Percentiles rank a stretch among this genome's conserved stretches.
These are phyloP conservation scores for Melanogaster broomeanus DNA, from an alignment of 768 basidiomycete genomes.

Conservation along the genomic window DNA sequence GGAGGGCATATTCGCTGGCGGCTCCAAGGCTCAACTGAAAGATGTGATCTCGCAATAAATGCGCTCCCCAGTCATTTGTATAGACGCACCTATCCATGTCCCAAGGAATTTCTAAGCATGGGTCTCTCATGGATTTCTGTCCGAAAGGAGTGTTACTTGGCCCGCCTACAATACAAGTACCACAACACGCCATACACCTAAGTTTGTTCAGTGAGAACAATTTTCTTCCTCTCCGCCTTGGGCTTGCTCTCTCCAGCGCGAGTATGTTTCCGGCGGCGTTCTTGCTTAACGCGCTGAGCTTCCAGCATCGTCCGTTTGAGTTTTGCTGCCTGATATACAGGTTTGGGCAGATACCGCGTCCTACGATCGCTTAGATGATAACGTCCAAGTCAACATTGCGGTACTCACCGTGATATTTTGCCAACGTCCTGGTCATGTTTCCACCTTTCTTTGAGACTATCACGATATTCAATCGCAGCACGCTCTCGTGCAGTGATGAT, in stretches of 20 bases:
- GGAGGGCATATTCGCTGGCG: conserved; percentile 51
- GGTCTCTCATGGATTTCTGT: background rate
- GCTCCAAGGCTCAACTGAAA: conserved; percentile 55
- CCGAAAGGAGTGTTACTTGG: conserved; percentile 7
- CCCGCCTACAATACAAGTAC: conserved; percentile 5
- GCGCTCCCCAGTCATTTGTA: background rate
- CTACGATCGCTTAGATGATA: conserved; percentile 35
- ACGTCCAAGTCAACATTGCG: background rate
- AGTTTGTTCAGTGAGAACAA: conserved; percentile 77
- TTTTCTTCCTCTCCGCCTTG: conserved; percentile 87
- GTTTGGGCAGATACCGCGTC: conserved; percentile 82
- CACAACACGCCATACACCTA: conserved; percentile 21
- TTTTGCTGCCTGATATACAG: conserved; percentile 84
- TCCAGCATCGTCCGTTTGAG: conserved; percentile 95
- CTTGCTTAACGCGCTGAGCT: conserved; percentile 87
- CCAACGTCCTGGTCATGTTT: conserved; percentile 80
- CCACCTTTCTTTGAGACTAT: conserved; percentile 87
- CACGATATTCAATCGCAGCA: conserved; percentile 90
- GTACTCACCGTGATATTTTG: conserved; percentile 72
- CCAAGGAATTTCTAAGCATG: background rate
- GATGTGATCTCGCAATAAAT: conserved; percentile 31
- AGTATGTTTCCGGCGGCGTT: conserved; percentile 87
- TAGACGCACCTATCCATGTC: conserved; percentile 2
- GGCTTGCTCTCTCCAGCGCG: conserved; percentile 85
- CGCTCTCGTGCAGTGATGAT: conserved; percentile 88